Conservation (phyloP, 805 yeast genomes). For the Saturnispora halmiae region DNA sequence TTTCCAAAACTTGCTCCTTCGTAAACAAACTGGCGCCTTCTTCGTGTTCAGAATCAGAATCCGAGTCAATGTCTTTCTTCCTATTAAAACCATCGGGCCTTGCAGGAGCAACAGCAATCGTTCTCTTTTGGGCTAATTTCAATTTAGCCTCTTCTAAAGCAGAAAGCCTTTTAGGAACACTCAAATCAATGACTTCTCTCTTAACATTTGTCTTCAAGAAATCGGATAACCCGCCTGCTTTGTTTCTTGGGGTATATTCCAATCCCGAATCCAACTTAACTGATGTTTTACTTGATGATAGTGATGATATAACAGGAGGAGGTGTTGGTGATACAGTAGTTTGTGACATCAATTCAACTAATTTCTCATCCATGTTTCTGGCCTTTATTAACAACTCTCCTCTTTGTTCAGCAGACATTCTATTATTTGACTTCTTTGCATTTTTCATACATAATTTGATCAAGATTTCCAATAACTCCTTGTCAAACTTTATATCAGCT, state of each 20-base stretch:
- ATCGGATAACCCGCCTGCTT: conserved; percentile 21
- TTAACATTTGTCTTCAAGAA: conserved; percentile 10
- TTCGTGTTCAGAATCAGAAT: conserved; percentile 32
- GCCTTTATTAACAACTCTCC: conserved; percentile 55
- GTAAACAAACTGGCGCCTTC: conserved; percentile 34
- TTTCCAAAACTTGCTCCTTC: conserved; percentile 29
- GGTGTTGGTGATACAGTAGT: conserved; percentile 31
- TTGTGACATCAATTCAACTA: conserved; percentile 45
- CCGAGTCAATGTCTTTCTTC: conserved; percentile 26
- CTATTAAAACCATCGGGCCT: conserved; percentile 46
- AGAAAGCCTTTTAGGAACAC: conserved; percentile 11
- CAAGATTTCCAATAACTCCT: conserved; percentile 42
- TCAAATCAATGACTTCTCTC: conserved; percentile 13
- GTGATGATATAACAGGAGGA: conserved; percentile 3
- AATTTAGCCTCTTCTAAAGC: conserved; percentile 14
- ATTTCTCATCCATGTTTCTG: conserved; percentile 39
- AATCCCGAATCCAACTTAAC: conserved; percentile 13
- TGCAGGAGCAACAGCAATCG: conserved; percentile 32
- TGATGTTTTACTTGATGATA: neutral
- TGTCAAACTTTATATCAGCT: conserved; percentile 42
- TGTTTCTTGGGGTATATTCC: conserved; percentile 11
- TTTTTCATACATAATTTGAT: conserved; percentile 51
- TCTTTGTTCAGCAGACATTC: conserved; percentile 58
- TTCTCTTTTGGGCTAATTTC: conserved; percentile 4
- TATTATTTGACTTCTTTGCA: conserved; percentile 61